Base-by-base conservation (phyloP, 179 eudicot genomes). In the Gypsophila paniculata region DNA sequence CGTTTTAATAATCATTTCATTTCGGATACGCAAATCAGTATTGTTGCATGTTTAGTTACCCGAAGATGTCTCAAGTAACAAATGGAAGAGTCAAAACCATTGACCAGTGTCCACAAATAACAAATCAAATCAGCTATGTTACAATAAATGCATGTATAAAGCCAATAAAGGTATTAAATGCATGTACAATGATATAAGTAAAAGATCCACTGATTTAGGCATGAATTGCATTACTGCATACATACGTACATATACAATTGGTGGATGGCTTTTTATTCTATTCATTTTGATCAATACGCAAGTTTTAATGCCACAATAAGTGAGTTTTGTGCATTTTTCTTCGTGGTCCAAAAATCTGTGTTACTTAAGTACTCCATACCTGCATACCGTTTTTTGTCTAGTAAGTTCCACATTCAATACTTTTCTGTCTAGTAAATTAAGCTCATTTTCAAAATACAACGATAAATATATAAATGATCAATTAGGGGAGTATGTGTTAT, bases 201-300 rank as follows among this genome's bases (percentile, higher is more conserved):
- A 8, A 26, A 48, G 21, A 10, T 6, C 57, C 39, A 17, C 23
- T 51, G 46, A 65, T 25, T 49, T 68, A 15, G 42, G 71, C 12
- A 29, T 68, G 44, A 49, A 4, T 26, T 25, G 12, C n/a, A 10
- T 65, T 15, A 68, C 3, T 49, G 14, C 22, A 15, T 49, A 68
- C 44, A 68, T 51, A 42, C 42, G 54, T 65, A 65, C 19, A 14
- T 3, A 44, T 44, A 7, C 19, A 46, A 22, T 65, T 65, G 53
- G 69, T 46, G 54, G 36, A 18, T 44, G n/a, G n/a, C n/a, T 8
- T 36, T 46, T 63, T 63, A 0, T 32, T 14, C 29, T 13, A 15
- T 61, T 61, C 68, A 38, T 64, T 5, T 64, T 39, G 17, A 39
- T 64, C n/a, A 11, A 39, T 22, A 44, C 55, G 69, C 54, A 65